phyloP scores from a whole-genome alignment of 129 eudicot genomes.

The Artemisia argyi region DNA sequence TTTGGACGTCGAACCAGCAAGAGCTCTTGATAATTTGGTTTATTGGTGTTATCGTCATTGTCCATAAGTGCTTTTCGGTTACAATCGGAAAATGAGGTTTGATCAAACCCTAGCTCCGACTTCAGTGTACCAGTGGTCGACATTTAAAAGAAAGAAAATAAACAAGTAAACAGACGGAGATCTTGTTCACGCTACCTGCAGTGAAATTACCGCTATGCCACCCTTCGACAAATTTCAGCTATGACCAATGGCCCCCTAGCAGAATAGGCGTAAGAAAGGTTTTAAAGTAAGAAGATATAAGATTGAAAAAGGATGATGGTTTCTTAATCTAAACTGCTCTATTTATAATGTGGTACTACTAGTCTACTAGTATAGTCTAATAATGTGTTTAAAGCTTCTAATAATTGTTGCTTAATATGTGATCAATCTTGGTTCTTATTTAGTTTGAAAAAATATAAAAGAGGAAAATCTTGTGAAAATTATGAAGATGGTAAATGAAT shows the following conservation, averaged over 20 bases:
- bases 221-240: too few relatives aligned
- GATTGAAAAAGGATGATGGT: not conserved
- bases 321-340: slow-evolving; percentile 18
- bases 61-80: slow-evolving; percentile 33
- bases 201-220: too few relatives aligned
- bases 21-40: slow-evolving; percentile 78
- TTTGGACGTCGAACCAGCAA: slow-evolving; percentile 39
- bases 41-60: slow-evolving; percentile 40
- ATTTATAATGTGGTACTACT: not conserved
- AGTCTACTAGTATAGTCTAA: not conserved
- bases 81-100: slow-evolving; percentile 55
- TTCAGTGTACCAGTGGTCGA: slow-evolving; percentile 44
- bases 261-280: too few relatives aligned
- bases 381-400: slow-evolving; percentile 19
- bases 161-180: too few relatives aligned
- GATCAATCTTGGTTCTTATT: not conserved
- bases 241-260: too few relatives aligned
- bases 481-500: not conserved
- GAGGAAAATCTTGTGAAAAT: not conserved
- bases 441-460: too few relatives aligned
- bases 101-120: slow-evolving; percentile 40
- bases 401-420: slow-evolving; percentile 24
- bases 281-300: too few relatives aligned
- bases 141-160: slow-evolving; percentile 34
- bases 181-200: too few relatives aligned